Evolutionary conservation across 495 filamentous ascomycete species (phyloP).

Genomic region (Cetradonia linearis): DNA sequence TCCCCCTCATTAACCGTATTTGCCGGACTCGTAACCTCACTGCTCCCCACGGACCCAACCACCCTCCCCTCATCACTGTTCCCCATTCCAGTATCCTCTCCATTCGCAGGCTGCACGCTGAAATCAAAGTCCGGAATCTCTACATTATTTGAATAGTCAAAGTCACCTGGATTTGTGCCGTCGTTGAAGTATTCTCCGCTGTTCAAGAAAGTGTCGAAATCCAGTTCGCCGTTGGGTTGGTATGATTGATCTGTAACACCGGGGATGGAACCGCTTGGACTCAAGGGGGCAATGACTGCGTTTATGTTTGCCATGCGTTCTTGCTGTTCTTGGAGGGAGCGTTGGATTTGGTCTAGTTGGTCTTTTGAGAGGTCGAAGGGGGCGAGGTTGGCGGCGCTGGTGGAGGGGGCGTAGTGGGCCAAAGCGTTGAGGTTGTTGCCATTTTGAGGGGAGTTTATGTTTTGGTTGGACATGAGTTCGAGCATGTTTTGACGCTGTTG

Average conservation of each 20-base stretch:
- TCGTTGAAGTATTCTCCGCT: slow-evolving; percentile 49
- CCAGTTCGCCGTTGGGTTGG: slow-evolving; percentile 34
- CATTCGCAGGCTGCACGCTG: slow-evolving; percentile 7
- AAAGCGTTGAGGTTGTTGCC: slow-evolving; percentile 44
- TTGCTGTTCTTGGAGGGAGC: slow-evolving; percentile 63
- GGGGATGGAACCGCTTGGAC: slow-evolving; percentile 69
- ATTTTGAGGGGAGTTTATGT: slow-evolving; percentile 20
- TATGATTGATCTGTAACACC: slow-evolving; percentile 23
- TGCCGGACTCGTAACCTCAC: slow-evolving; percentile 21
- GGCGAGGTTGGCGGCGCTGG: slow-evolving; percentile 52
- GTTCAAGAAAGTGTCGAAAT: slow-evolving; percentile 63
- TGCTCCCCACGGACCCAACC: slow-evolving; percentile 20
- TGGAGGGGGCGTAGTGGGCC: slow-evolving; percentile 48
- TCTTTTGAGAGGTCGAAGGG: slow-evolving; percentile 68
- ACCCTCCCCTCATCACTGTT: slow-evolving; percentile 5
- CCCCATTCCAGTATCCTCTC: background rate
- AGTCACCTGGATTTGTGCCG: slow-evolving; percentile 14
- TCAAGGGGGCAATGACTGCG: slow-evolving; percentile 62
- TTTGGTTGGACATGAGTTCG: slow-evolving; percentile 58
- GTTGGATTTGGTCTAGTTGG: slow-evolving; percentile 64
- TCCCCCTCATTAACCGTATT: slow-evolving; percentile 12
- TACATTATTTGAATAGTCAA: slow-evolving; percentile 11
- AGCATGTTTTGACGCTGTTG: slow-evolving; percentile 74
- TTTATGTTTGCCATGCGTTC: slow-evolving; percentile 60
- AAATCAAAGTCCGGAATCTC: slow-evolving; percentile 20